phyloP scores from a whole-genome alignment of 768 basidiomycete genomes.

The Rhodosporidiobolus sp. region DNA sequence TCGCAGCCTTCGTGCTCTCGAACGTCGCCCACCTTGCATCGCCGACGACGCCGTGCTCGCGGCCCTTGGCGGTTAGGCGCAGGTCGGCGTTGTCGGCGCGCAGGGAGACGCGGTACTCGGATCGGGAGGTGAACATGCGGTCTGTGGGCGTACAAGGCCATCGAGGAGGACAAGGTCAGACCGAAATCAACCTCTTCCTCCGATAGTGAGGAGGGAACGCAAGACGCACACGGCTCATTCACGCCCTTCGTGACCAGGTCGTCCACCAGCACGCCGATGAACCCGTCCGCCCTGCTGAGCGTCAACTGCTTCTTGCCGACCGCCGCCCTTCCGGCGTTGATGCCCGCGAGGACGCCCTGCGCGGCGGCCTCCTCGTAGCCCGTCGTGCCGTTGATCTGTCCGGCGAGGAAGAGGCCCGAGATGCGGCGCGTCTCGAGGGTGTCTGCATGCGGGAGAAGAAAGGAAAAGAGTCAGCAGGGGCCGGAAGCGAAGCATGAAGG shows the following conservation, averaged over 20 bases:
- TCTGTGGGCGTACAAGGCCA: slow-evolving; percentile 53
- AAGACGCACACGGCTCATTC: slow-evolving; percentile 81
- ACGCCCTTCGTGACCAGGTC: slow-evolving; percentile 83
- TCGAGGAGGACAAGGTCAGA: neutral
- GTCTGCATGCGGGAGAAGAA: slow-evolving; percentile 50
- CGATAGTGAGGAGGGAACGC: neutral
- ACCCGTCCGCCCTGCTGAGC: slow-evolving; percentile 79
- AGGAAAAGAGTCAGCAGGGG: neutral
- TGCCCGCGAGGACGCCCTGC: slow-evolving; percentile 81
- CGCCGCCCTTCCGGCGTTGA: slow-evolving; percentile 77
- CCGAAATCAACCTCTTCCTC: neutral
- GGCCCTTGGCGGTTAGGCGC: slow-evolving; percentile 73
- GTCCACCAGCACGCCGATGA: slow-evolving; percentile 86
- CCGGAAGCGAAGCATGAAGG: neutral
- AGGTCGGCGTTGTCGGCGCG: slow-evolving; percentile 85
- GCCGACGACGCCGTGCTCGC: slow-evolving; percentile 52
- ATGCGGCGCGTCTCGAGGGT: slow-evolving; percentile 85
- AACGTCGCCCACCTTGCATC: slow-evolving; percentile 51
- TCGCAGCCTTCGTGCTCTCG: slow-evolving; percentile 4
- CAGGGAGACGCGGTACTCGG: slow-evolving; percentile 83
- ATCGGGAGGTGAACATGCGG: slow-evolving; percentile 88
- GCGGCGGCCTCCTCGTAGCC: slow-evolving; percentile 94
- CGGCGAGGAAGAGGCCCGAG: slow-evolving; percentile 77
- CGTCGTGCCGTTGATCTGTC: slow-evolving; percentile 91
- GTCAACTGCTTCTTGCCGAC: slow-evolving; percentile 57